Conservation (phyloP, 768 basidiomycete species). For the Panaeolus papilionaceus region DNA sequence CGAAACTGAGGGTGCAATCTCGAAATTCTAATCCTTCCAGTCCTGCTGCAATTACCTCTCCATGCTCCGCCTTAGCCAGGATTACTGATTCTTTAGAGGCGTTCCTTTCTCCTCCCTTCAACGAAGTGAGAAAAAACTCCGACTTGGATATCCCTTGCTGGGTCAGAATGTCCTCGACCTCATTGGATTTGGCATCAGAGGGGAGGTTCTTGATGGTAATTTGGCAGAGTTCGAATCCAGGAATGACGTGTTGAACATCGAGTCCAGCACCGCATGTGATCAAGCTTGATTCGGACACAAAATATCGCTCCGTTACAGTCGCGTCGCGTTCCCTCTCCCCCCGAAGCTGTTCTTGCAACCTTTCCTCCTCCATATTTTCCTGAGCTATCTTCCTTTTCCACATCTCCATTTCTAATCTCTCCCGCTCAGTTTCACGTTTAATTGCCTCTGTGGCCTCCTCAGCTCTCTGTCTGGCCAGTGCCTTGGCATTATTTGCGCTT, state of each 20-base stretch:
- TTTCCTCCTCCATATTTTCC: neutral
- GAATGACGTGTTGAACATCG: conserved; percentile 47
- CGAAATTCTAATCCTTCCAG: conserved; percentile 58
- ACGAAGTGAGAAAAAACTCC: conserved; percentile 34
- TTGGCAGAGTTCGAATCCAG: conserved; percentile 59
- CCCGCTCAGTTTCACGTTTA: neutral
- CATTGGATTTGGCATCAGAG: conserved; percentile 39
- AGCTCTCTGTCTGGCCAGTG: neutral
- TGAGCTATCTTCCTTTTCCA: neutral
- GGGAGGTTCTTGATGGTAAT: conserved; percentile 55
- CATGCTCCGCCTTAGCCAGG: conserved; percentile 47
- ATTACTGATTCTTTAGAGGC: conserved; percentile 43
- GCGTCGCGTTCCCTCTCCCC: conserved; percentile 38
- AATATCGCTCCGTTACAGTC: conserved; percentile 31
- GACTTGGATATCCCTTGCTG: conserved; percentile 48
- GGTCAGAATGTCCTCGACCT: conserved; percentile 49
- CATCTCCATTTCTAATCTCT: neutral
- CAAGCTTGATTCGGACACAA: conserved; percentile 54
- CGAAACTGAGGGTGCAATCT: conserved; percentile 46
- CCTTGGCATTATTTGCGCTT: neutral
- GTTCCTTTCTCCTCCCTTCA: conserved; percentile 31
- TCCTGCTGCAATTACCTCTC: conserved; percentile 44
- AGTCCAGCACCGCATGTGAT: conserved; percentile 58
- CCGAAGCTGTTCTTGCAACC: neutral
- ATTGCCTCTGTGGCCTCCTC: neutral